Evolutionary conservation across 2,329 filamentous ascomycete species (phyloP), one percentile per base, ranked within the genome.

Genomic region (Apiospora sp.): DNA sequence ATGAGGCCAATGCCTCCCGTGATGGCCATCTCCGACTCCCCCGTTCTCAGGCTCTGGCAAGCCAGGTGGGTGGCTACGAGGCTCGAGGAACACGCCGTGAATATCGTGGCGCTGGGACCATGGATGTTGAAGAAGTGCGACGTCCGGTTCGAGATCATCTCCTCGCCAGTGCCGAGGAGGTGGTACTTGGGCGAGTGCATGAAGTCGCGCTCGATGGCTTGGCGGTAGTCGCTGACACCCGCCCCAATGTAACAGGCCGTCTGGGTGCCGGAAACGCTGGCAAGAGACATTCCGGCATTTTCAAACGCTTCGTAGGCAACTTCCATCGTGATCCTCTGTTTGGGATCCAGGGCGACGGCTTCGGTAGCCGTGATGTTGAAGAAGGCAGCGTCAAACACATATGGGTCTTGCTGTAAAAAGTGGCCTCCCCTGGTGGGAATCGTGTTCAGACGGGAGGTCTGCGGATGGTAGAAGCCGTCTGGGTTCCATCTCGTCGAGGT

Each of bases 231-330:
- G 0, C 58, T 54, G 1, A 73, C 74, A 72, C 80, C 80, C 24
- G 77, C 75, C 1, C 79, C 78, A 2, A 79, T 77, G 58, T 80
- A 80, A 16, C 72, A 69, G 6, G 75, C 75, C 0, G 71, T 76
- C 6, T 71, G 74, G 0, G 73, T 41, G 7, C 75, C 75, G 3
- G 70, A 64, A 1, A 76, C 12, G 0, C 68, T 3, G 0, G 73
- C 71, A 34, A 76, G n/a, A 0, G 76, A 68, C 10, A 72, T 3
- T 1, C 77, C 77, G 2, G 74, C 58, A 34, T 70, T 75, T 49
- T 76, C 76, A 12, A 78, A 67, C 27, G 76, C 77, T 64, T 84
- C 82, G 71, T 79, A 84, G 0, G 82, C 79, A 0, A 80, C 79
- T 70, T 84, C 83, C 1, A 82, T 58, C 6, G 51, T 24, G 51